Evolutionary conservation across 2,329 filamentous ascomycete genomes (phyloP), one percentile per base, ranked within the genome.

Genomic region (Pseudocercospora crystallina): DNA sequence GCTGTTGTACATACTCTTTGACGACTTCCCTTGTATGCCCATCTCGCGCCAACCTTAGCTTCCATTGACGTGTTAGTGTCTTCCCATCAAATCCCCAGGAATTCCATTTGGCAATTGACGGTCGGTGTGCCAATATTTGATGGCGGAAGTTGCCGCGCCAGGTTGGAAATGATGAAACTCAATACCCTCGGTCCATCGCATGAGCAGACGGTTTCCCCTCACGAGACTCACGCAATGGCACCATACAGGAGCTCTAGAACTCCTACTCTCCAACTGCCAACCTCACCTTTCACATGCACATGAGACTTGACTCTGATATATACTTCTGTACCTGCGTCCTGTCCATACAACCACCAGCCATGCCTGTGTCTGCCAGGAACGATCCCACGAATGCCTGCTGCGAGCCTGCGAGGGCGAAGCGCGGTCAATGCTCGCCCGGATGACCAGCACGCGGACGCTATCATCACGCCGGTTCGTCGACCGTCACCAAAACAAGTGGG

Each of bases 151-250:
- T 26, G 20, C 20, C 20, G 20, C 20, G 20, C 20, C 20, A 26
- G 20, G n/a, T n/a, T n/a, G n/a, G n/a, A n/a, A n/a, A n/a, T n/a
- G n/a, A 29, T 49, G 47, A 49, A 49, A 49, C 47, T 11, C 15
- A 11, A 37, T 38, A 43, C 33, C 47, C 47, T 49, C 47, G 47
- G 39, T n/a, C 17, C 10, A 26, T 26, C 20, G 20, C 20, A 7
- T 26, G 20, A 26, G 20, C 4, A 26, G 33, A 43, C 14, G 5
- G 40, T 29, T 42, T 40, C 45, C 45, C 45, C 45, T 36, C 45
- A 40, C 45, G 38, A 26, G 20, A 17, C 30, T 49, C 20, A 15
- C 47, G 8, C 47, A 35, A 42, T 36, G 32, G 46, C 46, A 35
- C 30, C 8, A 36, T 11, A 30, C 29, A 38, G 13, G 12, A 9